Percentiles rank a stretch among this genome's conserved stretches.
These are phyloP conservation scores for Myriosclerotinia curreyana DNA, from an alignment of 2,329 filamentous ascomycete species.

Conservation along the genomic window DNA sequence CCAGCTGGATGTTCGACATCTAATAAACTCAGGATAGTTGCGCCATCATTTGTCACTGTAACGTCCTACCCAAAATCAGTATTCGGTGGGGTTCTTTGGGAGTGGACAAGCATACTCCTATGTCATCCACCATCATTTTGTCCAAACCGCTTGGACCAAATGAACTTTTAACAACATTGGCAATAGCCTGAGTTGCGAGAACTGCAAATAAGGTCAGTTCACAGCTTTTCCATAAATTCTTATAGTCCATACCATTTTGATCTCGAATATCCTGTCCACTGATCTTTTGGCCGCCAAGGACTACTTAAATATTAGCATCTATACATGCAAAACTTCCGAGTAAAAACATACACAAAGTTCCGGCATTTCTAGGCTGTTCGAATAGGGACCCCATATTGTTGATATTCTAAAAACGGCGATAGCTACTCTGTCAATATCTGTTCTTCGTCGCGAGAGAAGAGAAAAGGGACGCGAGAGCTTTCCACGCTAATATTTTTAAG, in stretches of 20 bases:
- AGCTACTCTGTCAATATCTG: constrained; percentile 8
- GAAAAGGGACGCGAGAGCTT: constrained; percentile 25
- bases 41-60: constrained; percentile 97
- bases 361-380: constrained; percentile 85
- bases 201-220: constrained; percentile 51
- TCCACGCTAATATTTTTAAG: constrained; percentile 23
- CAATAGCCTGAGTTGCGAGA: constrained; percentile 90
- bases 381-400: constrained; percentile 90
- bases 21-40: constrained; percentile 90
- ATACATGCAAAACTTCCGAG: neutral
- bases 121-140: constrained; percentile 99
- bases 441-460: constrained; percentile 21
- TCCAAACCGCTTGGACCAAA: constrained; percentile 96
- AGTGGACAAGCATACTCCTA: constrained; percentile 63
- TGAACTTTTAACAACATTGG: constrained; percentile 98
- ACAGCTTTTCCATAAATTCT: constrained; percentile 18
- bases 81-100: constrained; percentile 20
- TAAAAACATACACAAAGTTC: constrained; percentile 73
- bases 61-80: constrained; percentile 64
- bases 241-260: constrained; percentile 70
- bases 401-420: constrained; percentile 23
- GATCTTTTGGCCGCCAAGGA: constrained; percentile 96
- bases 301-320: constrained; percentile 44
- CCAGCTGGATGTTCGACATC: constrained; percentile 97
- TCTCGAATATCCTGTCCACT: constrained; percentile 94